Conservation (phyloP, 176 grass and related monocot genomes). For the Zea luxurians region DNA sequence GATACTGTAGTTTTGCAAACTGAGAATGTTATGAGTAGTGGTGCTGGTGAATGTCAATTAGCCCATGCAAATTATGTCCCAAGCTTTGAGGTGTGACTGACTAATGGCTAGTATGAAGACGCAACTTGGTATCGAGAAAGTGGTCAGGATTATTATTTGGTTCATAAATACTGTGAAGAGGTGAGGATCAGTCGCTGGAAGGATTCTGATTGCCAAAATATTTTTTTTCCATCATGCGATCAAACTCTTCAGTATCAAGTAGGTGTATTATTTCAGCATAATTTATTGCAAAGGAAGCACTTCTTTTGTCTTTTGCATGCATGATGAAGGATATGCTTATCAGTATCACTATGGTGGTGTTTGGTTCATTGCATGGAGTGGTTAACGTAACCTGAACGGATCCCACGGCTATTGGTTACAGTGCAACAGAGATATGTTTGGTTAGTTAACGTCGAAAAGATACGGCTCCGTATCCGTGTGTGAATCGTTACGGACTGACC, state of each 20-base stretch:
- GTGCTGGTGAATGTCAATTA: conserved; percentile 9
- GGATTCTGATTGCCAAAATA: neutral
- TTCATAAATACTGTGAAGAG: neutral
- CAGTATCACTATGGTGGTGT: neutral
- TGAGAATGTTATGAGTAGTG: neutral
- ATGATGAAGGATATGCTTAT: neutral
- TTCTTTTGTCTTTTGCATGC: neutral
- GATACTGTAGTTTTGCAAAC: neutral
- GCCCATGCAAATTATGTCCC: conserved; percentile 10
- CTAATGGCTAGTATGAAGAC: neutral
- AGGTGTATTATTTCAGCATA: neutral
- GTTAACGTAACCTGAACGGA: too few relatives aligned
- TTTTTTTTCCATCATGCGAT: conserved; percentile 5
- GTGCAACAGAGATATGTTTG: too few relatives aligned
- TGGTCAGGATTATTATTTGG: neutral
- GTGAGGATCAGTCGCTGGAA: neutral
- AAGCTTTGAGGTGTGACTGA: neutral
- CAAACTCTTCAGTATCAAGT: neutral
- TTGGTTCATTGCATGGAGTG: too few relatives aligned
- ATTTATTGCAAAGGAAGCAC: neutral
- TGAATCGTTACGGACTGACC: too few relatives aligned
- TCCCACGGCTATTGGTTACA: too few relatives aligned
- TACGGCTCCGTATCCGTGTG: too few relatives aligned
- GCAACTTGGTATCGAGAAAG: neutral
- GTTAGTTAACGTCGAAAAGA: too few relatives aligned